Evolutionary conservation across 768 basidiomycete genomes (phyloP).

Genomic region (Macrolepiota albuminosa): DNA sequence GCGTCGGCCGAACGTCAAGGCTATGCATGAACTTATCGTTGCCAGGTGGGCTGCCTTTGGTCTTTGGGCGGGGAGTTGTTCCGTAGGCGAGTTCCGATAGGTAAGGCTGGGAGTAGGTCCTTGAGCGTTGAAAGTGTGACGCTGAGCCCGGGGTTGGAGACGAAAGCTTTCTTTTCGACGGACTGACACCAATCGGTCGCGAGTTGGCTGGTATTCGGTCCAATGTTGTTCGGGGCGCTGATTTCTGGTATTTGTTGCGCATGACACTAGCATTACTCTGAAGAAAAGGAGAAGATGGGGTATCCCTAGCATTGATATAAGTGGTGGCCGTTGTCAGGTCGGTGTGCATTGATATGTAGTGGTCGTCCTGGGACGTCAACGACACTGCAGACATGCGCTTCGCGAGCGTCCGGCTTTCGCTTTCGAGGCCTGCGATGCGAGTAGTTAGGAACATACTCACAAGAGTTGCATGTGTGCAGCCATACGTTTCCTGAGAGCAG

Average conservation of each 20-base stretch:
- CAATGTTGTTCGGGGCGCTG: slow-evolving; percentile 11
- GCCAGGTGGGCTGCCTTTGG: slow-evolving; percentile 22
- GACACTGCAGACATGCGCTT: slow-evolving; percentile 76
- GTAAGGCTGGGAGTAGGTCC: slow-evolving; percentile 65
- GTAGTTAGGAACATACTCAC: slow-evolving; percentile 11
- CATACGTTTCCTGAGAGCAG: slow-evolving; percentile 74
- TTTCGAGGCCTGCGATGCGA: slow-evolving; percentile 58
- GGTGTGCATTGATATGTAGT: slow-evolving; percentile 14
- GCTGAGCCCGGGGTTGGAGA: slow-evolving; percentile 12
- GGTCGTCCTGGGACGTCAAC: slow-evolving; percentile 49
- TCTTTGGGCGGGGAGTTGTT: slow-evolving; percentile 25
- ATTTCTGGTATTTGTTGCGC: slow-evolving; percentile 11
- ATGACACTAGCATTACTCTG: slow-evolving; percentile 18
- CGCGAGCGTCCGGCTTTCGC: slow-evolving; percentile 73
- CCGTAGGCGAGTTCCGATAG: slow-evolving; percentile 32
- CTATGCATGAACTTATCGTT: slow-evolving; percentile 42
- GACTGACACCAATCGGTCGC: slow-evolving; percentile 25
- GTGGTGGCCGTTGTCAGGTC: slow-evolving; percentile 6
- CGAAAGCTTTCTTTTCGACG: slow-evolving; percentile 25
- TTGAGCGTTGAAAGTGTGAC: slow-evolving; percentile 41
- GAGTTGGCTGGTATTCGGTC: slow-evolving; percentile 18
- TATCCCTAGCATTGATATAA: slow-evolving; percentile 2
- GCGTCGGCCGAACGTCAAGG: slow-evolving; percentile 40
- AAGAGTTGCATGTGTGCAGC: slow-evolving; percentile 10
- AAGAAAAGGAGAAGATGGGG: slow-evolving; percentile 15